phyloP scores from a whole-genome alignment of 116 monocot species.

The Thalassia testudinum region DNA sequence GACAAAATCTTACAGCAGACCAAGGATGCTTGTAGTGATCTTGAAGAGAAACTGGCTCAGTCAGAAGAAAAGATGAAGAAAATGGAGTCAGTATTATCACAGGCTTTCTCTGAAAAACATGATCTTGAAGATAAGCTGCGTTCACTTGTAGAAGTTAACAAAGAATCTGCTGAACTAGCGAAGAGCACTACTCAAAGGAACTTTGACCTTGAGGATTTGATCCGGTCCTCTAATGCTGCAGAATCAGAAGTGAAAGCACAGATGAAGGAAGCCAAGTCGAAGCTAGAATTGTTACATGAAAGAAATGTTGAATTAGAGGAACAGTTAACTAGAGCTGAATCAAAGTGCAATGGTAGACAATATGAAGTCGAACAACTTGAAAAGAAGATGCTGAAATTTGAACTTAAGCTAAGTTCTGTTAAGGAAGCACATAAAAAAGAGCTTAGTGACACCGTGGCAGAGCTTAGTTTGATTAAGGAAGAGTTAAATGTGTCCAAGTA shows the following conservation, averaged over 20 bases:
- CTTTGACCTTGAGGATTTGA: constrained; percentile 40
- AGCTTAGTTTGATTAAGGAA: constrained; percentile 2
- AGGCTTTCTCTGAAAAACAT: constrained; percentile 22
- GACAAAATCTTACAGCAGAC: constrained; percentile 19
- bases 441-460: constrained; percentile 20
- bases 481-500: constrained; percentile 28
- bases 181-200: constrained; percentile 31
- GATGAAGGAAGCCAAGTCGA: constrained; percentile 40
- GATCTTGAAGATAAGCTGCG: constrained; percentile 48
- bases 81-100: constrained; percentile 18
- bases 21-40: constrained; percentile 20
- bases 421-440: no score
- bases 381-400: constrained; percentile 20
- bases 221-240: constrained; percentile 35
- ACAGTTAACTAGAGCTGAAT: constrained; percentile 27
- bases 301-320: constrained; percentile 40
- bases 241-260: constrained; percentile 33
- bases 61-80: constrained; percentile 43
- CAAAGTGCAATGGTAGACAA: constrained; percentile 27
- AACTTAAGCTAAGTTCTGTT: constrained; percentile 20
- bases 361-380: constrained; percentile 29
- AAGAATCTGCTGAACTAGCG: constrained; percentile 17
- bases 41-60: constrained; percentile 38
- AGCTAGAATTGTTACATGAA: constrained; percentile 36
- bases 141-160: constrained; percentile 35